These are phyloP conservation scores for Tuber brumale DNA, from an alignment of 495 filamentous ascomycete species.

Conservation along the genomic window DNA sequence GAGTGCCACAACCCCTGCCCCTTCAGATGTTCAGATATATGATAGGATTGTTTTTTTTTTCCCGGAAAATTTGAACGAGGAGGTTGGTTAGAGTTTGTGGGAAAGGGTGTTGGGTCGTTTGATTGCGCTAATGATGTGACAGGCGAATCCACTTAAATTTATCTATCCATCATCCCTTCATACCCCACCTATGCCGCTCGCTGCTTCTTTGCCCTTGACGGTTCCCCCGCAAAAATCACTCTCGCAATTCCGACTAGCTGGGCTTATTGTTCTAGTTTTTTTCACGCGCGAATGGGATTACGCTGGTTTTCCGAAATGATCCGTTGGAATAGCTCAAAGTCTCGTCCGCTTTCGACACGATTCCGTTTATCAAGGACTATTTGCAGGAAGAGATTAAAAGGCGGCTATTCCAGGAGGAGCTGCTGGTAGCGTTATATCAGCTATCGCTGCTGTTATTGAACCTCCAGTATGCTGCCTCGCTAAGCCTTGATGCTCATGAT, in stretches of 20 bases:
- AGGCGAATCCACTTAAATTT: conserved; percentile 97
- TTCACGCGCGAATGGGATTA: conserved; percentile 94
- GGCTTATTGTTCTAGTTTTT: conserved; percentile 95
- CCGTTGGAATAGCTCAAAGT: conserved; percentile 96
- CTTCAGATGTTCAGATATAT: too few relatives aligned
- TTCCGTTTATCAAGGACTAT: conserved; percentile 95
- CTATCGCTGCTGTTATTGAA: conserved; percentile 85
- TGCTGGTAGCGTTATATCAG: conserved; percentile 91
- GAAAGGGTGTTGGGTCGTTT: conserved; percentile 4
- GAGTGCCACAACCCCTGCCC: too few relatives aligned
- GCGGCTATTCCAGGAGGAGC: conserved; percentile 95
- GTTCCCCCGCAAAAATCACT: conserved; percentile 98
- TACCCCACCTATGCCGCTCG: conserved; percentile 91
- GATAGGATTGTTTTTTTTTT: too few relatives aligned
- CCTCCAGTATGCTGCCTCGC: conserved; percentile 63
- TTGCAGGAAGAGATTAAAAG: conserved; percentile 92
- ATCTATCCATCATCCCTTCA: conserved; percentile 77
- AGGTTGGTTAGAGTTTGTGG: too few relatives aligned
- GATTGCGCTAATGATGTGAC: conserved; percentile 9
- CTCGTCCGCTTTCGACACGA: conserved; percentile 96
- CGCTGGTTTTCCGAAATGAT: conserved; percentile 94
- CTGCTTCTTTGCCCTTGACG: conserved; percentile 84
- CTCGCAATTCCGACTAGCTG: conserved; percentile 93
- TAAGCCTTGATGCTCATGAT: conserved; percentile 27
- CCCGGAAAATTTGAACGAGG: too few relatives aligned